Percentiles rank a stretch among this genome's conserved stretches.
These are phyloP conservation scores for Otatea glauca DNA, from an alignment of 176 grass and related monocot genomes.

Conservation along the genomic window DNA sequence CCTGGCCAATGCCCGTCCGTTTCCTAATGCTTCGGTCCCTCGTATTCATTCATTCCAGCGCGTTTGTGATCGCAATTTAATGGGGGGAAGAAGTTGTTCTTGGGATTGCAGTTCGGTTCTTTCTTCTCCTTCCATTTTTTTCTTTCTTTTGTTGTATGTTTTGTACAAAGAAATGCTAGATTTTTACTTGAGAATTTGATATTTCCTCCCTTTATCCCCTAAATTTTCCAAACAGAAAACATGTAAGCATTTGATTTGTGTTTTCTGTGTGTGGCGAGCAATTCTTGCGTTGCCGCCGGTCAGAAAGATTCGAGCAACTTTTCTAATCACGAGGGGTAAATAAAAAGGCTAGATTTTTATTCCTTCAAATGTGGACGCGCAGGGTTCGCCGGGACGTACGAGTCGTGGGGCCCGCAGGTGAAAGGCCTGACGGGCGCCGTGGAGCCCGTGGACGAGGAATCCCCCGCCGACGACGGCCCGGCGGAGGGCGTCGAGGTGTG, in stretches of 20 bases:
- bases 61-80: too few relatives aligned
- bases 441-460: slow-evolving; percentile 60
- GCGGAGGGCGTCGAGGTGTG: slow-evolving; percentile 74
- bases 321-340: background rate
- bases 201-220: background rate
- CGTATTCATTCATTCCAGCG: too few relatives aligned
- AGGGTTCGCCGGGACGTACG: slow-evolving; percentile 74
- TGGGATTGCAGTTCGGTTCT: background rate
- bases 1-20: background rate
- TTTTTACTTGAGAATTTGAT: background rate
- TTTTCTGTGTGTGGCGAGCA: background rate
- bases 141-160: background rate
- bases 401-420: slow-evolving; percentile 78
- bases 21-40: too few relatives aligned
- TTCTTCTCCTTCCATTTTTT: background rate
- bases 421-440: slow-evolving; percentile 64
- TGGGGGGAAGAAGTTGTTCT: too few relatives aligned
- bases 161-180: too few relatives aligned
- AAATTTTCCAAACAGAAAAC: too few relatives aligned
- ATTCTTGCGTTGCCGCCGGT: background rate
- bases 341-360: background rate
- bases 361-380: background rate
- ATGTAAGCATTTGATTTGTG: background rate
- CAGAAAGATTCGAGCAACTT: background rate
- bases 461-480: slow-evolving; percentile 25